Evolutionary conservation across 371 early-diverging fungal species (phyloP).

Genomic region (Mortierella sp.): DNA sequence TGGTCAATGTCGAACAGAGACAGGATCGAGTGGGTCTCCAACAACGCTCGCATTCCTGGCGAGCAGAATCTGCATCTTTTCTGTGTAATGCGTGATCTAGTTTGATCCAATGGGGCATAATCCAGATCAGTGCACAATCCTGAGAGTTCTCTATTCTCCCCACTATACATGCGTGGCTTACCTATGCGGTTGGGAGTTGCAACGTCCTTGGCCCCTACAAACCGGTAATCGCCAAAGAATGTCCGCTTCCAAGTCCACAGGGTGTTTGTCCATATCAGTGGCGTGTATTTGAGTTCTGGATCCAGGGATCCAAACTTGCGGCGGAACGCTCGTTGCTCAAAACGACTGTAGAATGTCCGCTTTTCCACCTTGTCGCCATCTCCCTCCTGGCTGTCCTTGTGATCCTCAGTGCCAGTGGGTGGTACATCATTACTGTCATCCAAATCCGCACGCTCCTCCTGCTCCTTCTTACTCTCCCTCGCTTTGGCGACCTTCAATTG

Average conservation of each 20-base stretch:
- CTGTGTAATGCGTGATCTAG: constrained; percentile 28
- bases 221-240: constrained; percentile 44
- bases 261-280: constrained; percentile 51
- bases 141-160: no score
- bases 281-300: constrained; percentile 35
- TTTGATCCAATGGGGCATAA: no score
- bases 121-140: no score
- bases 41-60: constrained; percentile 42
- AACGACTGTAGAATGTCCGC: constrained; percentile 40
- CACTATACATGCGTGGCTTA: no score
- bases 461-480: neutral
- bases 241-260: constrained; percentile 53
- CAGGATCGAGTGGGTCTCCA: constrained; percentile 50
- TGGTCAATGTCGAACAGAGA: constrained; percentile 45
- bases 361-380: constrained; percentile 28
- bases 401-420: neutral
- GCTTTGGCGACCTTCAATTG: constrained; percentile 5
- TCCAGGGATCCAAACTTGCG: constrained; percentile 40
- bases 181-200: constrained; percentile 47
- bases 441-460: neutral
- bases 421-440: neutral
- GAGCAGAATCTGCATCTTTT: constrained; percentile 13
- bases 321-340: constrained; percentile 45
- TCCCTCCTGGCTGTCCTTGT: constrained; percentile 5
- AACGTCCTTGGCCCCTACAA: constrained; percentile 36